Base-by-base conservation (phyloP, 129 eudicot species). In the Cynara cardunculus region DNA sequence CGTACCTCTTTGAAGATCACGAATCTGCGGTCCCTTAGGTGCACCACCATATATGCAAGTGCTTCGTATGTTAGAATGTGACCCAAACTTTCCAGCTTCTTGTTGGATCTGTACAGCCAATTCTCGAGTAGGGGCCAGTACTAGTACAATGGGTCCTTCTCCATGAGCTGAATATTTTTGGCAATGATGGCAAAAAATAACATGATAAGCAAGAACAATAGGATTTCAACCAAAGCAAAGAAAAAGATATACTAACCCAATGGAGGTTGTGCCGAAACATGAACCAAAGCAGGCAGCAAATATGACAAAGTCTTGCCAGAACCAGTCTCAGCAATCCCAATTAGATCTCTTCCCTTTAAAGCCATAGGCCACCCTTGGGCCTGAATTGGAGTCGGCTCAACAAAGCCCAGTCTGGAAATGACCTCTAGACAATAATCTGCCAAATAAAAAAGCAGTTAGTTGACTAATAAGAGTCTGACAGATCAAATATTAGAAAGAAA, bases 311-410 rank as follows among this genome's bases (percentile, higher is more conserved):
- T 95, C 87, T 95, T 95, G 74, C 99, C 99, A 62, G 99, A 95
- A 80, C 99, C 99, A 68, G 99, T 95, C 85, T 92, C 99, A 2
- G 99, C 99, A 74, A 95, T 90, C 76, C 97, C 99, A 70, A 95
- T 86, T 19, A 95, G 59, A 82, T 95, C 99, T 79, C 99, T 86
- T 76, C 99, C 99, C 59, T 87, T 95, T 79, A 95, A 86, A 80
- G 99, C 97, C 99, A 95, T 95, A 24, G 99, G 99, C 99, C 99
- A 95, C 56, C 99, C 99, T 84, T 95, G 99, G 7, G 99, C 74
- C 72, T 95, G 99, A 84, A 95, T 95, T 79, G 99, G 91, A 19
- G 99, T 95, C 9, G 99, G 99, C 89, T 95, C 99, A 72, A 79
- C 81, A 81, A 95, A 95, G 25, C 99, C 99, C 87, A 92, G 72